These are phyloP conservation scores for Infundibulicybe gibba DNA, from an alignment of 768 basidiomycete genomes.

Conservation along the genomic window DNA sequence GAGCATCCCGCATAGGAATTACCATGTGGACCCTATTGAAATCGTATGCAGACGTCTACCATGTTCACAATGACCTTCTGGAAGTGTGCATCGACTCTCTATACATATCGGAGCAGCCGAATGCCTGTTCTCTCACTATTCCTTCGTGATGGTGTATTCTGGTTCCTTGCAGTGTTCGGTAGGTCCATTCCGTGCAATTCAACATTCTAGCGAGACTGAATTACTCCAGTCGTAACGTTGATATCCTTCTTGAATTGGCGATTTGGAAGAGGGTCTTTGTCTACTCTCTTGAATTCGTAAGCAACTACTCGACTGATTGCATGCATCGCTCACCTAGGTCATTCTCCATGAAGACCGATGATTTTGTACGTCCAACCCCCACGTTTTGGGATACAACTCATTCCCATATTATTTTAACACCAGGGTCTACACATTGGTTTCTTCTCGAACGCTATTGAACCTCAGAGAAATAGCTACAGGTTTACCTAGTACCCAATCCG, in stretches of 20 bases:
- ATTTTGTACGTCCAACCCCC: background rate
- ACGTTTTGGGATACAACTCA: background rate
- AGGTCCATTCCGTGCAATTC: background rate
- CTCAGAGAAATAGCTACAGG: slow-evolving; percentile 2
- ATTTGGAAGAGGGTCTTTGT: background rate
- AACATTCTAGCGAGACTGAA: background rate
- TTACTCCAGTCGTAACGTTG: background rate
- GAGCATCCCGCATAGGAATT: too few relatives aligned
- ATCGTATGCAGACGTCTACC: slow-evolving; percentile 1
- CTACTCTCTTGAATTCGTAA: background rate
- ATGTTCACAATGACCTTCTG: background rate
- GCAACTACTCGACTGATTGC: background rate
- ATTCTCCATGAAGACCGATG: background rate
- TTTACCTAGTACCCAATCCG: too few relatives aligned
- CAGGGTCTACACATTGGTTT: slow-evolving; percentile 2
- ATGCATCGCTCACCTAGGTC: background rate
- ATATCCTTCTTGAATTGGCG: background rate
- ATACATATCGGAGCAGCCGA: background rate
- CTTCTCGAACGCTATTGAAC: slow-evolving; percentile 1
- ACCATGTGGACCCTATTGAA: too few relatives aligned
- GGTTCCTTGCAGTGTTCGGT: slow-evolving; percentile 7
- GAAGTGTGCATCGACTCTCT: slow-evolving; percentile 4
- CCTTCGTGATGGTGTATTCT: slow-evolving; percentile 4
- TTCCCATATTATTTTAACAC: background rate
- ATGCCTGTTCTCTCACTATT: slow-evolving; percentile 4